Conservation (phyloP, 345 rosid genomes). For the Hibiscus syriacus region DNA sequence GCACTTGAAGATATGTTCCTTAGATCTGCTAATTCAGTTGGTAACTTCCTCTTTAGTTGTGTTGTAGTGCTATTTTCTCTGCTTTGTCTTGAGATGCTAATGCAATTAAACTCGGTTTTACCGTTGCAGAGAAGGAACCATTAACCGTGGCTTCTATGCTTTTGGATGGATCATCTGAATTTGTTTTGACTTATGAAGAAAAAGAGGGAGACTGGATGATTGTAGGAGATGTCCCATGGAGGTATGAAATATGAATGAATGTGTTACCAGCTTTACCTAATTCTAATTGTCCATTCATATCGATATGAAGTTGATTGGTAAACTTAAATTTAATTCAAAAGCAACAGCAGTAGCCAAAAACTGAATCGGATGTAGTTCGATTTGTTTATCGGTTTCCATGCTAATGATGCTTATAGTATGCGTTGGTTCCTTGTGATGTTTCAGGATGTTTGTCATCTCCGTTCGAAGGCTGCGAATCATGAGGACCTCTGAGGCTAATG, state of each 20-base stretch:
- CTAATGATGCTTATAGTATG: no score
- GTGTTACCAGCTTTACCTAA: no score
- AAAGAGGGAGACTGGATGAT: no score
- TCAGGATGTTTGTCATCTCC: constrained; percentile 71
- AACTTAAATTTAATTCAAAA: not conserved
- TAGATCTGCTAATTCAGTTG: no score
- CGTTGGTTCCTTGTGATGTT: not conserved
- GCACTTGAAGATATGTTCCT: no score
- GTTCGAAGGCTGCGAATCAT: constrained; percentile 83
- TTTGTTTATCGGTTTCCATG: not conserved
- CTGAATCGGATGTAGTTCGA: not conserved
- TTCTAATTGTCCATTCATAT: no score
- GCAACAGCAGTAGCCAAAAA: not conserved
- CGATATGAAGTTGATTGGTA: not conserved
- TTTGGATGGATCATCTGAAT: constrained; percentile 68
- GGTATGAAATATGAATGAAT: constrained; percentile 78
- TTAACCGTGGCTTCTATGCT: constrained; percentile 41
- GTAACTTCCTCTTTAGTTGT: constrained; percentile 19
- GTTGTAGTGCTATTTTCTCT: not conserved
- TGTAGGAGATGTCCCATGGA: no score
- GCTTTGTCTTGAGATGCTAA: not conserved
- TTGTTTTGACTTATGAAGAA: no score
- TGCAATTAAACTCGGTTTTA: not conserved
- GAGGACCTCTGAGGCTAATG: constrained; percentile 80
- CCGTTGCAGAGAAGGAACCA: constrained; percentile 28